phyloP scores from a whole-genome alignment of 1,284 basidiomycete species.

The Sphaerobolus stellatus region DNA sequence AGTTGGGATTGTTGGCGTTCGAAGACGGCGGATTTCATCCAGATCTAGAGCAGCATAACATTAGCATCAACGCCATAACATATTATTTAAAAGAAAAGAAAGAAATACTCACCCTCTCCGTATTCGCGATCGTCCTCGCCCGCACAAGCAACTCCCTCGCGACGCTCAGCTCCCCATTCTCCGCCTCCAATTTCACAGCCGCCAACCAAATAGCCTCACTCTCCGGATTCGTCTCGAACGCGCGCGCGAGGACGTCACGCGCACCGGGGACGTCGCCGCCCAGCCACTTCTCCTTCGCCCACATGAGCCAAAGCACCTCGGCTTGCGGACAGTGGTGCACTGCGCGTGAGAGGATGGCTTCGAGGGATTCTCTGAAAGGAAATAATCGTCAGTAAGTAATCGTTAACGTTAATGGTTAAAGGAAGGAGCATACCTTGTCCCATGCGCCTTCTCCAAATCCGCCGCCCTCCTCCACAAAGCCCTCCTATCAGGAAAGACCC shows the following conservation, averaged over 20 bases:
- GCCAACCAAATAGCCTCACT: constrained; percentile 98
- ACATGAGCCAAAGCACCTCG: constrained; percentile 96
- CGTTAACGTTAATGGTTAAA: constrained; percentile 8
- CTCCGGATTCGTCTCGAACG: constrained; percentile 94
- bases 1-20: constrained; percentile 84
- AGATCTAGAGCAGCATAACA: constrained; percentile 59
- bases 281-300: constrained; percentile 93
- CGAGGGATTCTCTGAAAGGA: constrained; percentile 81
- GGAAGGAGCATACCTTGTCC: constrained; percentile 56
- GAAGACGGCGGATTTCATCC: constrained; percentile 98
- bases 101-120: constrained; percentile 68
- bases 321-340: constrained; percentile 91
- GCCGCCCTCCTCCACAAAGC: constrained; percentile 89
- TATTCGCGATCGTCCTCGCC: constrained; percentile 87
- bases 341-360: constrained; percentile 78
- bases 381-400: background rate
- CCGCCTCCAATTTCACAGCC: constrained; percentile 93
- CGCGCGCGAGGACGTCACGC: constrained; percentile 81
- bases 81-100: constrained; percentile 1
- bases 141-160: constrained; percentile 85
- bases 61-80: constrained; percentile 11
- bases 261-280: constrained; percentile 86
- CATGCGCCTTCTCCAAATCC: constrained; percentile 88
- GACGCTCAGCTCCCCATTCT: constrained; percentile 86
- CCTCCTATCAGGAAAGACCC: constrained; percentile 85